These are phyloP conservation scores for Thamnidium elegans DNA, from an alignment of 192 early-diverging fungal genomes.

Conservation along the genomic window DNA sequence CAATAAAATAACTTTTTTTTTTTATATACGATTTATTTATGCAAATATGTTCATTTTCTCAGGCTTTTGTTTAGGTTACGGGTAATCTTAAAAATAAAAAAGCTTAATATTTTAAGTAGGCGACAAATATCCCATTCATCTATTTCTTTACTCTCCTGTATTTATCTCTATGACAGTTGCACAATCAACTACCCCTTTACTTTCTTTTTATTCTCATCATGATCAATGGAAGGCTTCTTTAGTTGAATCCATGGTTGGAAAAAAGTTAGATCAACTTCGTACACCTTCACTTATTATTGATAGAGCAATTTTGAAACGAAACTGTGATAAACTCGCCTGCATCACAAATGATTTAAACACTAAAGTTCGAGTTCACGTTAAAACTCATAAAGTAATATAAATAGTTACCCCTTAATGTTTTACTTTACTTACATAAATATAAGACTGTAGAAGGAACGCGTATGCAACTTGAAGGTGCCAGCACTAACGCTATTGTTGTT, in stretches of 20 bases:
- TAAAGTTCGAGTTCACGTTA: conserved; percentile 35
- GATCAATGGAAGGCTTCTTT: conserved; percentile 21
- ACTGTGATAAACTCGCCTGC: conserved; percentile 18
- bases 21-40: too few relatives aligned
- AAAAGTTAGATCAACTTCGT: conserved; percentile 26
- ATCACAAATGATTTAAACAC: conserved; percentile 11
- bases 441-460: conserved; percentile 35
- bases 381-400: conserved; percentile 38
- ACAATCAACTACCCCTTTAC: conserved; percentile 26
- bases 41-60: too few relatives aligned
- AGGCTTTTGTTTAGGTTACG: too few relatives aligned
- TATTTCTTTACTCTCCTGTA: too few relatives aligned
- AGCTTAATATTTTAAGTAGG: too few relatives aligned
- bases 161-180: background rate
- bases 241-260: conserved; percentile 29
- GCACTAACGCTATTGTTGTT: conserved; percentile 32
- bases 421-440: background rate
- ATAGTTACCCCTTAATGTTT: background rate
- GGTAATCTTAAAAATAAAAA: too few relatives aligned
- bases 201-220: conserved; percentile 19
- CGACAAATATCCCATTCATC: too few relatives aligned
- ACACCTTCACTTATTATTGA: conserved; percentile 33
- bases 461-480: conserved; percentile 19
- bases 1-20: too few relatives aligned
- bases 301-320: conserved; percentile 24